Conservation (phyloP, 1,139 yeast species). For the Yamadazyma atlantica region DNA sequence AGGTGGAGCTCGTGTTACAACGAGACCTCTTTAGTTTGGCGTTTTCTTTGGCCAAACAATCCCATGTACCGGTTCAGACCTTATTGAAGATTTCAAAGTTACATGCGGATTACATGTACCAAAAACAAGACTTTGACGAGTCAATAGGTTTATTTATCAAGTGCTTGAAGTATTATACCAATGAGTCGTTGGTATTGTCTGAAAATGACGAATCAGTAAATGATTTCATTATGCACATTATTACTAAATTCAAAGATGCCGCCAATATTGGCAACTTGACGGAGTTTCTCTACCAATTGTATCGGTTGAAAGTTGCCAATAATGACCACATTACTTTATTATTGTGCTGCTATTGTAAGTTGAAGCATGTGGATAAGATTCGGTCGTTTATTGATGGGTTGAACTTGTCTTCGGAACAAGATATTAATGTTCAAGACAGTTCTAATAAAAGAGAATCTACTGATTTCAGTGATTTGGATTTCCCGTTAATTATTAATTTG, state of each 20-base stretch:
- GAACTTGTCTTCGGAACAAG: constrained; percentile 20
- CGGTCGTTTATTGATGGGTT: constrained; percentile 54
- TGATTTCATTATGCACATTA: constrained; percentile 72
- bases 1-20: constrained; percentile 68
- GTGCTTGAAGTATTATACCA: constrained; percentile 28
- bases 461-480: constrained; percentile 53
- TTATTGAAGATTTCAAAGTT: constrained; percentile 57
- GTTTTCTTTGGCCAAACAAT: constrained; percentile 60
- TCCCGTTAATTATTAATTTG: constrained; percentile 66
- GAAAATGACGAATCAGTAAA: constrained; percentile 17
- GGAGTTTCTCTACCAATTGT: constrained; percentile 58
- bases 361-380: constrained; percentile 61
- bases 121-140: constrained; percentile 61
- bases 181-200: constrained; percentile 8
- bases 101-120: constrained; percentile 73
- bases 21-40: constrained; percentile 76
- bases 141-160: constrained; percentile 69
- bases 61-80: constrained; percentile 34
- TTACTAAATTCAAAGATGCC: constrained; percentile 82
- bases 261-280: constrained; percentile 70
- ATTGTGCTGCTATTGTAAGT: constrained; percentile 79
- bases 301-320: constrained; percentile 53
- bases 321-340: constrained; percentile 81
- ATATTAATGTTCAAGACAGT: not conserved
- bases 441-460: constrained; percentile 3